phyloP scores from a whole-genome alignment of 2,329 filamentous ascomycete genomes.

The Trichoderma hamatum region DNA sequence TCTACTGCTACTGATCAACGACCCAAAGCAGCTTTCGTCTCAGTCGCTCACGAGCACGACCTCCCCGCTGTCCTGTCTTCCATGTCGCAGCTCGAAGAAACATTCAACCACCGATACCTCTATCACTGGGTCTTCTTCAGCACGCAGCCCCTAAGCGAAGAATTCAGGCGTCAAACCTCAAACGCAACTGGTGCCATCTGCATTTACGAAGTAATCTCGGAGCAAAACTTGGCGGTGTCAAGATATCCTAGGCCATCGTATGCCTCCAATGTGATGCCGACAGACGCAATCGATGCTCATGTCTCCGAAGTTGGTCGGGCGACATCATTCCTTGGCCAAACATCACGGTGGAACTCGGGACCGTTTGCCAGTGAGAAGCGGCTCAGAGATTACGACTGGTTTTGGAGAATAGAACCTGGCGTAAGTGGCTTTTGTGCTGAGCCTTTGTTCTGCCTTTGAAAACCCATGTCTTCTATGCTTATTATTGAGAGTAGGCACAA shows the following conservation, averaged over 20 bases:
- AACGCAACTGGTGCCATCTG: slow-evolving; percentile 72
- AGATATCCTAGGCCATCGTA: slow-evolving; percentile 60
- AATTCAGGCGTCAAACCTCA: slow-evolving; percentile 71
- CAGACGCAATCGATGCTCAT: not conserved
- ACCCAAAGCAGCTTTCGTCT: slow-evolving; percentile 40
- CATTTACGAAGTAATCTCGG: slow-evolving; percentile 71
- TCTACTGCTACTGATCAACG: slow-evolving; percentile 31
- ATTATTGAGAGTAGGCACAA: slow-evolving; percentile 46
- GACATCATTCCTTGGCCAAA: slow-evolving; percentile 68
- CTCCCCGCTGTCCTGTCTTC: slow-evolving; percentile 39
- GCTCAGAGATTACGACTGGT: slow-evolving; percentile 63
- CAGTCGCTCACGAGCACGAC: slow-evolving; percentile 39
- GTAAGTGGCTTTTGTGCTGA: slow-evolving; percentile 44
- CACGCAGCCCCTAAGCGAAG: slow-evolving; percentile 73
- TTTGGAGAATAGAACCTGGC: slow-evolving; percentile 63
- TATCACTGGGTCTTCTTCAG: slow-evolving; percentile 93
- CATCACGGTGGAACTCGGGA: slow-evolving; percentile 82
- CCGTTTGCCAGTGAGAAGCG: slow-evolving; percentile 79
- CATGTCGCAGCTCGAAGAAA: slow-evolving; percentile 58
- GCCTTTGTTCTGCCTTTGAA: too few relatives aligned
- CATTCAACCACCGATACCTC: slow-evolving; percentile 78
- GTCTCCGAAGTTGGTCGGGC: slow-evolving; percentile 57
- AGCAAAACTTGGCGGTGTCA: slow-evolving; percentile 68
- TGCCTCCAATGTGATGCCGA: not conserved
- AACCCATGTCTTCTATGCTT: not conserved